Evolutionary conservation across 768 basidiomycete genomes (phyloP).

Genomic region (Lactarius tabidus): DNA sequence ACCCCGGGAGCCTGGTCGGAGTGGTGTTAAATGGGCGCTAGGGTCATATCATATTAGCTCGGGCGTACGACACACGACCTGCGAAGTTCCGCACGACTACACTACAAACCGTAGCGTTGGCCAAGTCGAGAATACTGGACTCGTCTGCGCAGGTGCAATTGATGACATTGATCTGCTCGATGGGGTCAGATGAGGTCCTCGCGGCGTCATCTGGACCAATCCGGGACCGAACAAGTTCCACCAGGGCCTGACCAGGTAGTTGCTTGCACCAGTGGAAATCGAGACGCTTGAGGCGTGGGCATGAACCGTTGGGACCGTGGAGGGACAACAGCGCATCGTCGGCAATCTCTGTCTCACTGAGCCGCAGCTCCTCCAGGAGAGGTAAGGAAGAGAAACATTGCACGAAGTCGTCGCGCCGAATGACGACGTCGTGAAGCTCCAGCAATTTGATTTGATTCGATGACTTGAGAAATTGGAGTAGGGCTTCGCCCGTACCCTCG

Average conservation of each 20-base stretch:
- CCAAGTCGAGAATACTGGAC: constrained; percentile 49
- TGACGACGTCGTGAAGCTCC: constrained; percentile 48
- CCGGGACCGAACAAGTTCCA: constrained; percentile 45
- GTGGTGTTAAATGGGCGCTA: constrained; percentile 7
- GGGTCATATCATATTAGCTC: neutral
- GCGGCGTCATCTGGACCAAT: constrained; percentile 10
- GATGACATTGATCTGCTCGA: constrained; percentile 48
- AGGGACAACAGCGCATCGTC: constrained; percentile 42
- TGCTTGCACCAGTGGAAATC: constrained; percentile 61
- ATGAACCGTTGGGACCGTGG: constrained; percentile 39
- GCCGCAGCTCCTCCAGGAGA: constrained; percentile 43
- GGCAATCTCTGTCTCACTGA: constrained; percentile 57
- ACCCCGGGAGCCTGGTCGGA: constrained; percentile 38
- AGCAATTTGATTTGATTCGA: constrained; percentile 36
- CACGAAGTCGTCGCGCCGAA: constrained; percentile 38
- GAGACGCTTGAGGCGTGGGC: constrained; percentile 45
- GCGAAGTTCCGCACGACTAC: constrained; percentile 39
- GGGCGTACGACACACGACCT: constrained; percentile 55
- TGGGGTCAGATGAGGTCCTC: constrained; percentile 28
- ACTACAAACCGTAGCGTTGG: constrained; percentile 44
- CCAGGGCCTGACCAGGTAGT: constrained; percentile 48
- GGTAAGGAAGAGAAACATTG: constrained; percentile 37
- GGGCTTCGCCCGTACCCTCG: constrained; percentile 32
- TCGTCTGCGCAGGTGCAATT: constrained; percentile 57
- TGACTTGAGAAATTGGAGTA: constrained; percentile 33